Evolutionary conservation across 805 yeast genomes (phyloP).

Genomic region (Metschnikowia amazonensis): DNA sequence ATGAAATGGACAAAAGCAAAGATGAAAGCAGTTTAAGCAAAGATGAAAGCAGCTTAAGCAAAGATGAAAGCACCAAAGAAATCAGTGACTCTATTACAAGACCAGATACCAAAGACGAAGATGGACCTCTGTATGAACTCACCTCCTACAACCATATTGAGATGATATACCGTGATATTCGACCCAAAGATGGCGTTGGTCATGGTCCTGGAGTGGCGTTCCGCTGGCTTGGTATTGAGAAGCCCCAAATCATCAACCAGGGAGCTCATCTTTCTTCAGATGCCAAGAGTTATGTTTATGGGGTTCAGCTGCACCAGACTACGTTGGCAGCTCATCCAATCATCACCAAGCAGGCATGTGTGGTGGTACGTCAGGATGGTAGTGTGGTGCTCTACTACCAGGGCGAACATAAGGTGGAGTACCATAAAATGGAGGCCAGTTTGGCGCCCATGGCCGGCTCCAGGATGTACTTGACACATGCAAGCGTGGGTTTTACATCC

Average conservation of each 20-base stretch:
- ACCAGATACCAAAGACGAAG: not conserved
- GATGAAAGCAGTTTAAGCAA: no score
- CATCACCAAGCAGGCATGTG: conserved; percentile 63
- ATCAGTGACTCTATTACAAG: no score
- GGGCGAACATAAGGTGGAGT: conserved; percentile 59
- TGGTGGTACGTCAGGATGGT: conserved; percentile 64
- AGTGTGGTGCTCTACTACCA: conserved; percentile 58
- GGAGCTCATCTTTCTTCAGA: conserved; percentile 44
- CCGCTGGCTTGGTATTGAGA: conserved; percentile 74
- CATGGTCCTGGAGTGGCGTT: conserved; percentile 39
- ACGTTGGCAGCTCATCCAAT: conserved; percentile 67
- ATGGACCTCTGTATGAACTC: conserved; percentile 40
- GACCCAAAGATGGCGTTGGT: conserved; percentile 8
- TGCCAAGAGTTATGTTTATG: conserved; percentile 43
- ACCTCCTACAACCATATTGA: conserved; percentile 46
- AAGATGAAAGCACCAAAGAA: no score
- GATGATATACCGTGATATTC: conserved; percentile 43
- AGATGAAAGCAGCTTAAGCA: no score
- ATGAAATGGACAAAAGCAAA: not conserved
- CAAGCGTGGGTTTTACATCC: conserved; percentile 51
- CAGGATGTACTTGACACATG: conserved; percentile 21
- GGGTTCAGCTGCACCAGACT: conserved; percentile 56
- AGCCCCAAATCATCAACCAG: conserved; percentile 55
- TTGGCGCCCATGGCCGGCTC: conserved; percentile 19
- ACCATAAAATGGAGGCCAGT: conserved; percentile 34